Base-by-base conservation (phyloP, 305 asterid species). In the Solanum aculeatissimum region DNA sequence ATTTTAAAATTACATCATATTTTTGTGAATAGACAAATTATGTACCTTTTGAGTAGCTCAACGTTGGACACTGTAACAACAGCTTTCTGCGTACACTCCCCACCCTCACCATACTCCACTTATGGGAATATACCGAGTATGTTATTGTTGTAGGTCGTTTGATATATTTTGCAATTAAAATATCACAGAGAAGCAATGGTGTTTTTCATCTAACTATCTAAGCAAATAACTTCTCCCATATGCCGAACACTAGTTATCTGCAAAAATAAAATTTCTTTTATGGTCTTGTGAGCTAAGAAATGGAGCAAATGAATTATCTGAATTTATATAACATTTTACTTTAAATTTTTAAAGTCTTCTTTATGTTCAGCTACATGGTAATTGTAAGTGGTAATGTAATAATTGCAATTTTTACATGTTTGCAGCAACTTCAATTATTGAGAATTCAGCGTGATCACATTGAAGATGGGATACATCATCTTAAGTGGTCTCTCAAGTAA, bases 401-500 rank as follows among this genome's bases (percentile, higher is more conserved):
- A 78, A 53, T 78, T 79, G 49, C 83, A 54, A 54, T 79, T 53
- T 45, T 54, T 13, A 19, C 83, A 54, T 79, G 29, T 79, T 54
- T 90, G 88, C 90, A 97, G 99, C 86, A 91, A 89, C 98, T 93
- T 92, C 98, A 89, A 79, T 82, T 90, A 83, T 85, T 93, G 89
- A 93, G 99, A 92, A 92, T 84, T 80, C 89, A 93, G 89, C 97
- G 97, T 47, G 98, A 94, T 90, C 92, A 75, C 85, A 90, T 97
- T 53, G 99, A 97, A 88, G 98, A 95, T 87, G 84, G 88, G 84
- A 92, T 93, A 83, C 97, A 97, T 88, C 98, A 94, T 89, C 87
- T 97, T 86, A 91, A 90, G 90, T 97, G 99, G 99, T 92, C 92
- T 83, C 91, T 92, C 86, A 91, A 91, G 98, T 94, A 92, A 85